Evolutionary conservation across 2,329 filamentous ascomycete species (phyloP), one percentile per base, ranked within the genome.

Genomic region (Emericellopsis atlantica): DNA sequence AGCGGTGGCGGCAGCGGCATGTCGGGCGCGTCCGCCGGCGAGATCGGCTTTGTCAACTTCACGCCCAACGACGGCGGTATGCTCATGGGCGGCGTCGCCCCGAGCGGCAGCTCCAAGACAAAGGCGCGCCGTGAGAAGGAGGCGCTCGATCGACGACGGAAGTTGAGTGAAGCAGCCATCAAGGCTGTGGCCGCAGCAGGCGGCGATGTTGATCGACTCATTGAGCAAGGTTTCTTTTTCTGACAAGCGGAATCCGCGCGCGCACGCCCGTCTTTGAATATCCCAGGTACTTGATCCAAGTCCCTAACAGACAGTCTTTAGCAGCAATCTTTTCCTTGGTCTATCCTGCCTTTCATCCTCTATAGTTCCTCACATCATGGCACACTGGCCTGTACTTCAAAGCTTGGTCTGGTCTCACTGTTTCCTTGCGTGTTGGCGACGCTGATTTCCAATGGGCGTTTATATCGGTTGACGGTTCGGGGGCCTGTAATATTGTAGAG

Each of bases 101-200:
- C 90, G 1, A 89, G 82, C 48, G 92, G 92, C 9, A 88, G 81
- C 50, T 84, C 78, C 49, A 96, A 96, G 73, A 96, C 92, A 8
- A 95, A 95, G 58, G 87, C 87, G n/a, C 67, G 88, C 42, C 68
- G 92, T 39, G 90, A 96, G 60, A 84, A 86, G 58, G 90, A 95
- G 64, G 86, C 86, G 2, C 69, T 74, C 40, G 90, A 95, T 54
- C 80, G 81, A 60, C 69, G 84, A 51, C 65, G 80, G 49, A 71
- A 74, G 55, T 55, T 89, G 42, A 80, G 74, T 52, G 76, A 84
- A 57, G 77, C 78, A 7, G 79, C 83, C 24, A 62, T 81, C 46
- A 76, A 76, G 57, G 81, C 80, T 8, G 76, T 88, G 0, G 66
- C 74, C 42, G 81, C 79, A 10, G 82, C 79, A 0, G 84, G 84